Base-by-base conservation (phyloP, 148 eudicot species). In the Euryodendron excelsum region DNA sequence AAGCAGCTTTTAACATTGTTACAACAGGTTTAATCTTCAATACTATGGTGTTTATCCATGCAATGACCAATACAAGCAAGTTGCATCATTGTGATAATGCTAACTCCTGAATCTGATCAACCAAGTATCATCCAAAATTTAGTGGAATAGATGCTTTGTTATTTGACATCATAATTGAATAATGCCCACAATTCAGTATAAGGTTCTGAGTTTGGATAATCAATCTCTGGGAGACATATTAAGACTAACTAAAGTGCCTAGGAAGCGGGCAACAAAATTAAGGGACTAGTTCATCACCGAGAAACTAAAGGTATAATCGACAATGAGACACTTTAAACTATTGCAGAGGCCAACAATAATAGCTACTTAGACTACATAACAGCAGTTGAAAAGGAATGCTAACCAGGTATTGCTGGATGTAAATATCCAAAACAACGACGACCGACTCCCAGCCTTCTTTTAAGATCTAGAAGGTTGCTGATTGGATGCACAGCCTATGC, bases 401-500 rank as follows among this genome's bases (percentile, higher is more conserved):
- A 75, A 96, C 99, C 99, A 67, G 99, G 99, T 81, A 96, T 90
- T 80, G 99, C 93, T 39, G 97, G 92, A 83, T 96, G 99, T 82
- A 96, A 77, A 80, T 96, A 96, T 70, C 98, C 99, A 82, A 96
- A 96, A 85, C 99, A 96, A 13, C 99, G 93, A 28, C 99, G 92
- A 7, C 99, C 97, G 33, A 87, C 86, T 76, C 97, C 99, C 74
- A 96, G 85, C 75, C 99, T 91, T 86, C 98, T 89, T 90, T 96
- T 96, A 80, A 96, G 92, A 84, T 96, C 99, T 81, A 93, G 74
- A 25, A 96, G 91, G 77, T 85, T 93, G 86, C 95, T 96, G 82
- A 96, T 96, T 52, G 99, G 99, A 86, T 96, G 98, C 81, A 96
- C 99, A 82, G 99, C 99, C 99, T 96, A 83, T 60, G 84, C 39